phyloP scores from a whole-genome alignment of 192 early-diverging fungal genomes.

The Coemansia sp. region DNA sequence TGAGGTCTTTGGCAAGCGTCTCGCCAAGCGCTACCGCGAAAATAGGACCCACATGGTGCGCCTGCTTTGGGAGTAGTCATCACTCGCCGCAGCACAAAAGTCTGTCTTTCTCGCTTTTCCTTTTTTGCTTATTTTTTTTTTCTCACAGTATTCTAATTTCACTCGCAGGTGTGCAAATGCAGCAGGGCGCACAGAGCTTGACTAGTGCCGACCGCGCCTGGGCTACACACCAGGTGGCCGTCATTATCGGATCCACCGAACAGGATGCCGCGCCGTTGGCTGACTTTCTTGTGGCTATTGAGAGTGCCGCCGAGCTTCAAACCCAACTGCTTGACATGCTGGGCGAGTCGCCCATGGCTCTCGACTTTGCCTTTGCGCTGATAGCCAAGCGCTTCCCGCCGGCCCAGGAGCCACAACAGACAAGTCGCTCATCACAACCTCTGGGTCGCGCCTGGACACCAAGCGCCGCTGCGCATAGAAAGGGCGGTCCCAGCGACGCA shows the following conservation, averaged over 20 bases:
- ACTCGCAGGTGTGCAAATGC: constrained; percentile 1
- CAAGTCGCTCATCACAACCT: neutral
- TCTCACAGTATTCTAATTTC: neutral
- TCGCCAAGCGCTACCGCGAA: constrained; percentile 47
- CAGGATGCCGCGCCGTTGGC: constrained; percentile 43
- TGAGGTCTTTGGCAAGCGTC: constrained; percentile 51
- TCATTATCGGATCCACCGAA: constrained; percentile 33
- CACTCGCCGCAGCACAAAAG: neutral
- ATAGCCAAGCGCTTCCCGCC: constrained; percentile 45
- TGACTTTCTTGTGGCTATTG: constrained; percentile 32
- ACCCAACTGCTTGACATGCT: constrained; percentile 49
- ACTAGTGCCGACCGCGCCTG: constrained; percentile 29
- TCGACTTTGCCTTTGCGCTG: constrained; percentile 35
- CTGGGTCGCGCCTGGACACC: neutral
- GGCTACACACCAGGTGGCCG: constrained; percentile 40
- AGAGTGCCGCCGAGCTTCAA: constrained; percentile 36
- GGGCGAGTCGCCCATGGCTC: constrained; percentile 45
- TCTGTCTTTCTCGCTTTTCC: neutral
- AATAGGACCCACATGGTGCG: constrained; percentile 44
- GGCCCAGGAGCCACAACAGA: constrained; percentile 1
- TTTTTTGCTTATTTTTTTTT: constrained; percentile 1
- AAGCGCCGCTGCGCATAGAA: constrained; percentile 5
- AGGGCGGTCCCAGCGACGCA: neutral
- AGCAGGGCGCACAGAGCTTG: constrained; percentile 2
- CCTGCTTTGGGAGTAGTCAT: constrained; percentile 36